phyloP scores from a whole-genome alignment of 495 filamentous ascomycete genomes.

The Penicillium turbatum region DNA sequence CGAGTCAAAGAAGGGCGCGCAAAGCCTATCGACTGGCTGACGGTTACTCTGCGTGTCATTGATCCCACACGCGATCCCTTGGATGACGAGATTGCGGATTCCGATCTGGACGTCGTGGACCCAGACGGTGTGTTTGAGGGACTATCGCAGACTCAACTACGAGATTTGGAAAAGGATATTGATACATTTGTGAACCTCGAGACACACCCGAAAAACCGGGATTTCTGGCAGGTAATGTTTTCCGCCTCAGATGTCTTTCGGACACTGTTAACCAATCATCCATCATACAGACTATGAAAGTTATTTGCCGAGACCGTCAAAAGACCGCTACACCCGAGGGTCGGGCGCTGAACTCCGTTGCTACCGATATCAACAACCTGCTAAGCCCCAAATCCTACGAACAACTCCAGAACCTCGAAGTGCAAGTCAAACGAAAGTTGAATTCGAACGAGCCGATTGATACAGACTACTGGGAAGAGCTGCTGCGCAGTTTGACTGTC shows the following conservation, averaged over 20 bases:
- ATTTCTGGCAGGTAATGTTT: constrained; percentile 73
- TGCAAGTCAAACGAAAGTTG: constrained; percentile 77
- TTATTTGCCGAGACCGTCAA: constrained; percentile 76
- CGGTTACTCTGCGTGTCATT: constrained; percentile 82
- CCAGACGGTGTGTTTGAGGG: constrained; percentile 80
- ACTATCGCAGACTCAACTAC: constrained; percentile 63
- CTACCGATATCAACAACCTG: constrained; percentile 81
- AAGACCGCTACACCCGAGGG: constrained; percentile 64
- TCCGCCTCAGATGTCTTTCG: not conserved
- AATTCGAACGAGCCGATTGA: constrained; percentile 88
- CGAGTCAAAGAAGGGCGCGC: constrained; percentile 90
- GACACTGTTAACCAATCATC: constrained; percentile 19
- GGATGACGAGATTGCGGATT: constrained; percentile 79
- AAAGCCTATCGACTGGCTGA: constrained; percentile 92
- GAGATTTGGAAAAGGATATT: constrained; percentile 81
- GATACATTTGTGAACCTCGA: constrained; percentile 80
- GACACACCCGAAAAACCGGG: constrained; percentile 66
- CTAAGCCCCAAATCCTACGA: constrained; percentile 81
- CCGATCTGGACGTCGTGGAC: constrained; percentile 72
- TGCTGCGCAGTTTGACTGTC: constrained; percentile 75
- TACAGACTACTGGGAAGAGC: constrained; percentile 94
- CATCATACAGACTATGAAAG: constrained; percentile 61
- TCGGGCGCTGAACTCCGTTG: constrained; percentile 74
- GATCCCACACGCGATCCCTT: constrained; percentile 73
- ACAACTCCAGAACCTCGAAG: constrained; percentile 78